These are phyloP conservation scores for Aegilops bicornis DNA, from an alignment of 176 grass and related monocot genomes.

Conservation along the genomic window DNA sequence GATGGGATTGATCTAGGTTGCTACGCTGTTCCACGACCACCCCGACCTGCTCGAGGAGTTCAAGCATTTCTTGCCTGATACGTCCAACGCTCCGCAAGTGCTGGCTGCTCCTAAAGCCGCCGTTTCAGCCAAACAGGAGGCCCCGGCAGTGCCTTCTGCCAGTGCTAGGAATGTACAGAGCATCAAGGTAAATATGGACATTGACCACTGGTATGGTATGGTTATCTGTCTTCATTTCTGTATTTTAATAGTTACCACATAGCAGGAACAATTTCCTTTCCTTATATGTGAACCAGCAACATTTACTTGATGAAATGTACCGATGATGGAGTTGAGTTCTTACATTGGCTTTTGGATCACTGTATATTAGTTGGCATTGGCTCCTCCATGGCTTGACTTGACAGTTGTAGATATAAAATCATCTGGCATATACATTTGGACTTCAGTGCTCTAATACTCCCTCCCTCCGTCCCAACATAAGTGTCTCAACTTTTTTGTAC, in stretches of 20 bases:
- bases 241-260: not conserved
- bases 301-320: not conserved
- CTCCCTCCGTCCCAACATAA: too few species aligned
- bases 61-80: conserved; percentile 69
- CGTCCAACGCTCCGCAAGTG: conserved; percentile 24
- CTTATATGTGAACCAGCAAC: not conserved
- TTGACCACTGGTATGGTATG: not conserved
- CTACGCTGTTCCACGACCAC: conserved; percentile 53
- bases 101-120: conserved; percentile 35
- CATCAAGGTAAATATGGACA: not conserved
- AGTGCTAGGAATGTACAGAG: conserved; percentile 29
- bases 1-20: conserved; percentile 36
- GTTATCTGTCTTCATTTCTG: not conserved
- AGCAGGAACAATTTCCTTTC: not conserved
- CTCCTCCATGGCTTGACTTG: not conserved
- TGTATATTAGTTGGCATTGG: not conserved
- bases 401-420: not conserved
- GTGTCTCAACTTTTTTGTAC: too few species aligned
- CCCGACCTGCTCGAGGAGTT: conserved; percentile 73
- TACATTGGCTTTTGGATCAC: not conserved
- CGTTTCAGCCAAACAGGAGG: conserved; percentile 31
- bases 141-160: conserved; percentile 35
- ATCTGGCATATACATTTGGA: not conserved
- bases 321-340: not conserved
- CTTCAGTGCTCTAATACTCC: not conserved